Percentiles rank a stretch among this genome's conserved stretches.
Conservation (phyloP, 345 rosid genomes). For the Citrus sp. region DNA sequence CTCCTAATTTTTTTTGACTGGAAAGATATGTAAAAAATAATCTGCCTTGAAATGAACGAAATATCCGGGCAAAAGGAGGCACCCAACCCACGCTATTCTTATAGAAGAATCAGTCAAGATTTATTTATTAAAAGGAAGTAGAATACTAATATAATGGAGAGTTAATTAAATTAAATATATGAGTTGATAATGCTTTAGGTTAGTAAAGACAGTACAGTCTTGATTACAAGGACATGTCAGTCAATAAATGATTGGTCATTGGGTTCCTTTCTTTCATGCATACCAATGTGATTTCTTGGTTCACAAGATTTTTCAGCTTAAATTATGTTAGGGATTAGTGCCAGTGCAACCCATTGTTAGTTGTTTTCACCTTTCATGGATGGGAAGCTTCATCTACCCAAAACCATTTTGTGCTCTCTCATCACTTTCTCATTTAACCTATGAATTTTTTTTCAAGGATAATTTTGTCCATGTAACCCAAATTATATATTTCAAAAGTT, state of each 20-base stretch:
- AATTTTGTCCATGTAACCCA: too few relatives aligned
- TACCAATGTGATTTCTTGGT: constrained; percentile 29
- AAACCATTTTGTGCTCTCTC: background rate
- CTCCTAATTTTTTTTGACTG: constrained; percentile 18
- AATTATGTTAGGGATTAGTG: background rate
- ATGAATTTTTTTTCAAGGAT: background rate
- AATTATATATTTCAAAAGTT: too few relatives aligned
- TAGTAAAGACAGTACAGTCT: background rate
- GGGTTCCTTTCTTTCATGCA: constrained; percentile 23
- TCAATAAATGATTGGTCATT: constrained; percentile 16
- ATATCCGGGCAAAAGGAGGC: constrained; percentile 24
- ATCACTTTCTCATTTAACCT: background rate
- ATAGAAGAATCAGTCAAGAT: constrained; percentile 38
- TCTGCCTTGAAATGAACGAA: constrained; percentile 39
- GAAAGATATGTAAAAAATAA: background rate
- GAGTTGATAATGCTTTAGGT: background rate
- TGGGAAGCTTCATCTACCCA: background rate
- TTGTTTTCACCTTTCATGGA: background rate
- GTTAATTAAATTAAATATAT: background rate
- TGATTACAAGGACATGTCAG: constrained; percentile 14
- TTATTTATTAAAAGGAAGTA: background rate
- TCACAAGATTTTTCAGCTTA: constrained; percentile 3
- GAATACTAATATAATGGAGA: background rate
- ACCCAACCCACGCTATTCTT: constrained; percentile 20
- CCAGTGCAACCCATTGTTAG: background rate